Conservation (phyloP, 768 basidiomycete species). For the Boletus bicolor region DNA sequence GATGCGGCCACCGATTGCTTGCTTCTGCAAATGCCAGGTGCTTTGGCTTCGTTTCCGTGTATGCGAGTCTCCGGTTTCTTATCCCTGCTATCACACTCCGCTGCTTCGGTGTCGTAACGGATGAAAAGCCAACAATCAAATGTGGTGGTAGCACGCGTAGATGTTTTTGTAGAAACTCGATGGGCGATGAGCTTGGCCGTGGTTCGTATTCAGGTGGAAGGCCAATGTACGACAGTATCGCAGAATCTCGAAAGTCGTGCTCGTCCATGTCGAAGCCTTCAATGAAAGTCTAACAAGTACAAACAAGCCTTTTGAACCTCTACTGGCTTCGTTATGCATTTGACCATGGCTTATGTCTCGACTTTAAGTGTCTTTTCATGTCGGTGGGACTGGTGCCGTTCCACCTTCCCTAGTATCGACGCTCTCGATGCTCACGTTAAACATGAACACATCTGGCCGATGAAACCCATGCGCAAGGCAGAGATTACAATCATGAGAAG, state of each 20-base stretch:
- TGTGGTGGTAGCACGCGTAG: conserved; percentile 66
- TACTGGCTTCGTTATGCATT: too few relatives aligned
- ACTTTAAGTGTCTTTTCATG: conserved; percentile 34
- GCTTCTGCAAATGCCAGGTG: conserved; percentile 56
- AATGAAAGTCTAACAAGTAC: conserved; percentile 11
- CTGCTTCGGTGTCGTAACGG: conserved; percentile 53
- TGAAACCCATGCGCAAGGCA: conserved; percentile 40
- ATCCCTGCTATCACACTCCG: conserved; percentile 61
- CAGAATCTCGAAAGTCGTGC: conserved; percentile 16
- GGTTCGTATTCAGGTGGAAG: conserved; percentile 59
- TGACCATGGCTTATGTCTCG: background rate
- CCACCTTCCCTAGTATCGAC: conserved; percentile 35
- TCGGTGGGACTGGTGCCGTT: conserved; percentile 54
- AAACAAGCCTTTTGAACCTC: conserved; percentile 16
- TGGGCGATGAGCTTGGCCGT: conserved; percentile 53
- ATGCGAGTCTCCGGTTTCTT: conserved; percentile 70
- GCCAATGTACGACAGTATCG: conserved; percentile 49
- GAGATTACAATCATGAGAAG: conserved; percentile 42
- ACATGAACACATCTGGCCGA: conserved; percentile 43
- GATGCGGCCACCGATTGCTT: conserved; percentile 55
- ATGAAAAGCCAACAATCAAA: conserved; percentile 44
- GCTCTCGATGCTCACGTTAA: conserved; percentile 47
- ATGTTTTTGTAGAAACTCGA: conserved; percentile 61
- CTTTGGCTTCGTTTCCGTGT: conserved; percentile 50
- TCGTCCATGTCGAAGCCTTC: background rate